Evolutionary conservation across 352 stramenopile species (phyloP).

Genomic region (Globisporangium acanthophoron): DNA sequence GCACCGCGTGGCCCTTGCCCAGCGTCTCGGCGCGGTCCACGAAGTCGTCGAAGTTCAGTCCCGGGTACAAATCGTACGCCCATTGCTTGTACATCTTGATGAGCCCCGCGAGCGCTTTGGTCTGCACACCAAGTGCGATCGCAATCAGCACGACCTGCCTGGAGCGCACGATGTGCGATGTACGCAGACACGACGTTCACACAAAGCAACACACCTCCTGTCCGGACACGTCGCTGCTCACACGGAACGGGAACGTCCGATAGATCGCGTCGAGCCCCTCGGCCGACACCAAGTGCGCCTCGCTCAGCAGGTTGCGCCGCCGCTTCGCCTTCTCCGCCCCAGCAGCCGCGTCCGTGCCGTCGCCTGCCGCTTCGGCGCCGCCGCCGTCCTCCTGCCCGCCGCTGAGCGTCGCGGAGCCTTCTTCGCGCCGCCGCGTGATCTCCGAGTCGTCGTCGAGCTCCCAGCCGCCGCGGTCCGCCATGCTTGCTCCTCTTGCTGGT

Average conservation of each 20-base stretch:
- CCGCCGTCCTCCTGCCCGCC: slow-evolving; percentile 8
- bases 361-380: slow-evolving; percentile 3
- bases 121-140: slow-evolving; percentile 14
- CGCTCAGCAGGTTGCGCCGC: slow-evolving; percentile 54
- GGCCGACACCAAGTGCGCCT: slow-evolving; percentile 55
- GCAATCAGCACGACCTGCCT: background rate
- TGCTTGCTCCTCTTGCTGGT: slow-evolving; percentile 7
- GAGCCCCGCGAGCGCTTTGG: slow-evolving; percentile 54
- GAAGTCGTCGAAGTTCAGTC: slow-evolving; percentile 82
- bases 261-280: slow-evolving; percentile 71
- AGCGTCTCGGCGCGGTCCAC: slow-evolving; percentile 55
- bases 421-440: slow-evolving; percentile 18
- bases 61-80: slow-evolving; percentile 78
- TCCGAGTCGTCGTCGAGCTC: slow-evolving; percentile 45
- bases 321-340: slow-evolving; percentile 21
- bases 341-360: background rate
- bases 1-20: slow-evolving; percentile 40
- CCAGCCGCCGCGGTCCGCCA: slow-evolving; percentile 47
- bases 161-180: background rate
- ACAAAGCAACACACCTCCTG: slow-evolving; percentile 35
- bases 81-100: slow-evolving; percentile 85
- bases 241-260: slow-evolving; percentile 65
- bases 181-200: too few relatives aligned
- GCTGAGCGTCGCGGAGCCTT: slow-evolving; percentile 6
- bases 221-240: slow-evolving; percentile 39